Evolutionary conservation across 208 protist species (phyloP), one percentile per base, ranked within the genome.

Genomic region (Crithidia mellificae): DNA sequence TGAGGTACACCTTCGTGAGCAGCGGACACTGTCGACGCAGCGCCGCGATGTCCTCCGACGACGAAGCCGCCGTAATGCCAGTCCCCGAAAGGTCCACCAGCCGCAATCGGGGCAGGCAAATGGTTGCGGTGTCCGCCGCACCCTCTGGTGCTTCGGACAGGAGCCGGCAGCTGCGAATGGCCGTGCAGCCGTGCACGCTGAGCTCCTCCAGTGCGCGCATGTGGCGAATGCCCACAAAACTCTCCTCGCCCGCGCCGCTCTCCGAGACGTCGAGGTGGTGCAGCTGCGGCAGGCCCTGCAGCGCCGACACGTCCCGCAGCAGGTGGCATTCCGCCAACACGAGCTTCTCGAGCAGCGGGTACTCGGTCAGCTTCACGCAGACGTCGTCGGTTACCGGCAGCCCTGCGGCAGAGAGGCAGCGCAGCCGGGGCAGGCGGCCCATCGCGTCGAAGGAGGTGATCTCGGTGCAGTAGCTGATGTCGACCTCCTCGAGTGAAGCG

Each of bases 151-250:
- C 47, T 15, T 38, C 47, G 6, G 12, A 15, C 5, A 66, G 36
- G 7, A 66, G 47, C 12, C 30, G 53, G 43, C 53, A 56, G 47
- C 66, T 52, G 54, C 19, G 36, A 3, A 70, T 46, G 29, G 24
- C 49, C n/a, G 24, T 47, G 59, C 77, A 82, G 52, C 55, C 59
- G 34, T 46, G 50, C n/a, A 78, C 36, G 58, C 61, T 65, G 29
- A 82, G 57, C 63, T 74, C 57, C 53, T 75, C 65, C 46, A 82
- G 46, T n/a, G 61, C 39, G 2, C 58, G 72, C 55, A 55, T 67
- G 15, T 68, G 43, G 12, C 52, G 22, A 22, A 65, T 57, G 36
- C 63, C 44, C 2, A 30, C 30, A n/a, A 72, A 27, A 27, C 67
- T 70, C 24, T 38, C 50, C 43, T 70, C 72, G 15, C 55, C 58